Percentiles rank a stretch among this genome's conserved stretches.
phyloP scores from a whole-genome alignment of 768 basidiomycete genomes.

The Naganishia kalamii region DNA sequence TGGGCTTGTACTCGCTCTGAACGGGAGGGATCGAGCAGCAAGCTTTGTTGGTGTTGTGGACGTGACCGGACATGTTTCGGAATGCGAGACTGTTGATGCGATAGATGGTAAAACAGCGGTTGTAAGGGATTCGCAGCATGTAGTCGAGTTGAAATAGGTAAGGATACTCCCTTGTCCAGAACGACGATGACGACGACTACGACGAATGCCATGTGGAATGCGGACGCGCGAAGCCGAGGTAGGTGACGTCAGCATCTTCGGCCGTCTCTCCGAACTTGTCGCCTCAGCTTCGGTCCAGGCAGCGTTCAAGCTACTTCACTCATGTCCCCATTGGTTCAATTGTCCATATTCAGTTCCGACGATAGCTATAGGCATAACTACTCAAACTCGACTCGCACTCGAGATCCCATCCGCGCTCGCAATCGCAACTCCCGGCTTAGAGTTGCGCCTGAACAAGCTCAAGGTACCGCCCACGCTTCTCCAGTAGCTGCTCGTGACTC shows the following conservation, averaged over 20 bases:
- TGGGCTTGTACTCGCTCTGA: conserved; percentile 29
- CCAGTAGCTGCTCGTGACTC: conserved; percentile 38
- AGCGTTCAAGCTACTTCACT: not conserved
- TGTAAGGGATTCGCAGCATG: not conserved
- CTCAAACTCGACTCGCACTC: no score
- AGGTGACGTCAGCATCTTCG: conserved; percentile 9
- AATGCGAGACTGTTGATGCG: not conserved
- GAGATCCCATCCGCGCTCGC: no score
- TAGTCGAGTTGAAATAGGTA: no score
- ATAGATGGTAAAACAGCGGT: not conserved
- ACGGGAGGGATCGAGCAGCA: conserved; percentile 28
- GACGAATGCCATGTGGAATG: no score
- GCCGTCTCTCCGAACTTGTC: no score
- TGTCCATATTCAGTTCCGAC: no score
- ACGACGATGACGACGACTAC: no score
- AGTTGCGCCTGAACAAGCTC: conserved; percentile 35
- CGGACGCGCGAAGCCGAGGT: not conserved
- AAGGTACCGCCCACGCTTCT: conserved; percentile 34
- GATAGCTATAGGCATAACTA: no score
- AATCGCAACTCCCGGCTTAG: no score
- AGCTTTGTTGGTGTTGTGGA: conserved; percentile 15
- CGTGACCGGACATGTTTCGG: not conserved
- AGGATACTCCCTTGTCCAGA: no score
- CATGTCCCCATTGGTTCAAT: not conserved
- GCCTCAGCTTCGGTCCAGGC: not conserved